Evolutionary conservation across 768 basidiomycete species (phyloP), one percentile per base, ranked within the genome.

Genomic region (Pulveroboletus sp.): DNA sequence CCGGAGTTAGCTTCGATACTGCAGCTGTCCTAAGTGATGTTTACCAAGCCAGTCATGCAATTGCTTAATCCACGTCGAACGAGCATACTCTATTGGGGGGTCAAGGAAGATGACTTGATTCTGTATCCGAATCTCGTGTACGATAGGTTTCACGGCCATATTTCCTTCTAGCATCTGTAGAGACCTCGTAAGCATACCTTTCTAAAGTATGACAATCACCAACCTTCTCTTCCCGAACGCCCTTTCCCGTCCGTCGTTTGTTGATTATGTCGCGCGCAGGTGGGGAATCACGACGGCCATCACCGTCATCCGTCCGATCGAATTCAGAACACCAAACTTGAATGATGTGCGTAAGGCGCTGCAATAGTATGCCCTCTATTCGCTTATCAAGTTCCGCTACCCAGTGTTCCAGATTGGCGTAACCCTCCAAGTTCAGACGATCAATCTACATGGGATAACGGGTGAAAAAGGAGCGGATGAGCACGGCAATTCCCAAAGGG

Each of bases 21-120:
- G 24, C 44, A 28, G 9, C 49, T n/a, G n/a, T 33, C 27, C 24
- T n/a, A 26, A 24, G 35, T 14, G 44, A 11, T 4, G 54, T 71
- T 36, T 53, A 86, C 89, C 90, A 12, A 97, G 74, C 85, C 91
- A 91, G 51, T 87, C 85, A 59, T 98, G 94, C 53, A 96, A 70
- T 64, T 94, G 89, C 39, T 77, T 79, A 52, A 94, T 79, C 94
- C 94, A 97, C 8, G 80, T 86, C 43, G 87, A 82, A 37, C 94
- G 82, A 0, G 95, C 93, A 59, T 89, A 82, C 67, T 98, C 95
- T 72, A 97, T 91, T 51, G 96, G 96, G 26, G 96, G 96, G 66
- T 98, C 95, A 45, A 98, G 76, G 74, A 96, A 98, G 68, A 99
- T 97, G 56, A 97, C 92, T 66, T 99, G 96, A 65, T 99, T 96